Evolutionary conservation across 2,329 filamentous ascomycete genomes (phyloP), one percentile per base, ranked within the genome.

Genomic region (Aspergillus latus): DNA sequence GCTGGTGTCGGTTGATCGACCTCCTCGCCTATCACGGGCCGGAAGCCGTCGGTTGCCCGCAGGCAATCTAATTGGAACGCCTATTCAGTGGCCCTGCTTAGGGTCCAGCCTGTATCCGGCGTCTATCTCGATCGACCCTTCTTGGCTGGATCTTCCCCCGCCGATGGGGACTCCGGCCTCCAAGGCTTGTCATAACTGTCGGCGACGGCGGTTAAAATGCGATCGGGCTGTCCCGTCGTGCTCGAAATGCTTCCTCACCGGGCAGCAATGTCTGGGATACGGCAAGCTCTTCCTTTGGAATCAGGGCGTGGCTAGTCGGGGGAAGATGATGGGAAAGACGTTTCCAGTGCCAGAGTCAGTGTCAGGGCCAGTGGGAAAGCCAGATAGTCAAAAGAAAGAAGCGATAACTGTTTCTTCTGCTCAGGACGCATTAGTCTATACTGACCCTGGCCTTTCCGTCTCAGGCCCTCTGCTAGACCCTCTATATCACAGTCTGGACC

Each of bases 281-380:
- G 59, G 49, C 16, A 56, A 52, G 30, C 40, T 59, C 4, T 43
- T 60, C n/a, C 34, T 58, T 10, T 60, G 56, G 52, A 54, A 51
- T 10, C 7, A 54, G 6, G 59, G 59, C 4, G 50, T 60, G 3
- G 56, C 59, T 2, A 60, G 59, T 40, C 42, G 59, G 34, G 59
- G 59, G 7, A 60, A 56, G 50, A 58, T 59, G 59, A 59, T 58
- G 59, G 59, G 56, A 2, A 56, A 56, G 49, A 57, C 56, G 10
- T 59, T 49, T 43, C 36, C 55, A 2, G 5, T 40, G 16, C 32
- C 36, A 9, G 15, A 21, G 21, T 21, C 21, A 21, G 21, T 21
- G 21, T 46, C 34, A 49, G 1, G 4, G 37, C 11, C 32, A 26
- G 10, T 8, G 16, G 5, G 26, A 49, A 1, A 13, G n/a, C 4